Percentiles rank a stretch among this genome's conserved stretches.
phyloP scores from a whole-genome alignment of 495 filamentous ascomycete genomes.

The Pyrenopolyporus hunteri region DNA sequence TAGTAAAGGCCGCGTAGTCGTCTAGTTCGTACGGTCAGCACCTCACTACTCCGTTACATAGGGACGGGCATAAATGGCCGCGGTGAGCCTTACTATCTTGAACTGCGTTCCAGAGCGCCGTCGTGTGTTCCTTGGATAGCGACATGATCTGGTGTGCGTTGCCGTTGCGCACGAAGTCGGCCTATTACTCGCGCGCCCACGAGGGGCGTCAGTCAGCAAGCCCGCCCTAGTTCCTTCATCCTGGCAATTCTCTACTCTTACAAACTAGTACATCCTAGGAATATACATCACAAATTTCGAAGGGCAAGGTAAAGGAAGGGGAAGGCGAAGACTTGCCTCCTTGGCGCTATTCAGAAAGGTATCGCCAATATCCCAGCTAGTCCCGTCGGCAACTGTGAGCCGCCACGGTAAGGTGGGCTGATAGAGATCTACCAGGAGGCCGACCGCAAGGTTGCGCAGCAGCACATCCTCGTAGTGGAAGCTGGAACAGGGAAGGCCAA shows the following conservation, averaged over 20 bases:
- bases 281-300: not conserved
- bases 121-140: slow-evolving; percentile 85
- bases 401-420: slow-evolving; percentile 73
- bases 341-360: slow-evolving; percentile 94
- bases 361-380: slow-evolving; percentile 79
- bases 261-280: not conserved
- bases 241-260: not conserved
- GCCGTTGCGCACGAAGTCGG: slow-evolving; percentile 89
- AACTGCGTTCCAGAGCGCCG: slow-evolving; percentile 83
- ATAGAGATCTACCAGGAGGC: slow-evolving; percentile 87
- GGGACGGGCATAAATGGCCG: not conserved
- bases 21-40: slow-evolving; percentile 55
- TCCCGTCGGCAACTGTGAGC: slow-evolving; percentile 63
- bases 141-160: slow-evolving; percentile 94
- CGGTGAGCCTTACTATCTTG: slow-evolving; percentile 66
- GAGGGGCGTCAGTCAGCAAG: not conserved
- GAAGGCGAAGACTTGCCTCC: slow-evolving; percentile 58
- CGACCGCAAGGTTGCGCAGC: slow-evolving; percentile 77
- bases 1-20: slow-evolving; percentile 72
- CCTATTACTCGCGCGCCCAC: slow-evolving; percentile 59
- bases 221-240: not conserved
- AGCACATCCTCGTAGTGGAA: slow-evolving; percentile 80
- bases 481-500: slow-evolving; percentile 70
- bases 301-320: not conserved
- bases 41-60: not conserved